Evolutionary conservation across 2,329 filamentous ascomycete species (phyloP), one percentile per base, ranked within the genome.

Genomic region (Periglandula ipomoeae): DNA sequence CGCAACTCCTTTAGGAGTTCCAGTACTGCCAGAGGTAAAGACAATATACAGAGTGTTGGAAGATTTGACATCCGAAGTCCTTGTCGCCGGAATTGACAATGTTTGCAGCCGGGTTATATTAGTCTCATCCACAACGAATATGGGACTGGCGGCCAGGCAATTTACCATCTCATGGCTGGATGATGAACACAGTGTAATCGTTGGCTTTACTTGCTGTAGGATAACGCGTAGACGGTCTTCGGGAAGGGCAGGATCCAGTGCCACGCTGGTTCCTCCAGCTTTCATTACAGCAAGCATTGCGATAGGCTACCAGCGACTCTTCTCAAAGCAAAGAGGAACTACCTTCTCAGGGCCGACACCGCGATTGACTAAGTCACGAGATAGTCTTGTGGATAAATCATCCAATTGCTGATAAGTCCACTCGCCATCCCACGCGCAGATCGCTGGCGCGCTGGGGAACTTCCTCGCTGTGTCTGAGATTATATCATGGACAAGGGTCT

Each of bases 381-480:
- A 57, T 17, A 59, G 48, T 3, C 44, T 48, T 4, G 43, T 43
- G 1, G 52, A 35, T 11, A 52, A 23, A 4, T 6, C 9, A 22
- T 55, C 47, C 5, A 71, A 58, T 23, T 71, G 17, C 53, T 64
- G 50, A 47, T 67, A 22, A 62, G 57, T 48, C 67, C 68, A 52
- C 65, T 66, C 58, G 70, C 76, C 47, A 73, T 73, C 58, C 53
- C 53, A 55, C 17, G 53, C 48, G 20, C 45, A 47, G 1, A 63
- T 37, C 0, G 61, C 61, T 4, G 42, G 43, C 3, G 44, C 44
- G 11, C 44, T 19, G 1, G 54, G 55, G 10, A 53, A 44, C 1
- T 24, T 24, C 2, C 24, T n/a, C 2, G 49, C 55, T 6, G 49
- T 49, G 1, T 56, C 39, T 5, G 51, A 46, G 9, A 63, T 53